Evolutionary conservation across 2,329 filamentous ascomycete genomes (phyloP).

Genomic region (Dothiorella sarmentorum): DNA sequence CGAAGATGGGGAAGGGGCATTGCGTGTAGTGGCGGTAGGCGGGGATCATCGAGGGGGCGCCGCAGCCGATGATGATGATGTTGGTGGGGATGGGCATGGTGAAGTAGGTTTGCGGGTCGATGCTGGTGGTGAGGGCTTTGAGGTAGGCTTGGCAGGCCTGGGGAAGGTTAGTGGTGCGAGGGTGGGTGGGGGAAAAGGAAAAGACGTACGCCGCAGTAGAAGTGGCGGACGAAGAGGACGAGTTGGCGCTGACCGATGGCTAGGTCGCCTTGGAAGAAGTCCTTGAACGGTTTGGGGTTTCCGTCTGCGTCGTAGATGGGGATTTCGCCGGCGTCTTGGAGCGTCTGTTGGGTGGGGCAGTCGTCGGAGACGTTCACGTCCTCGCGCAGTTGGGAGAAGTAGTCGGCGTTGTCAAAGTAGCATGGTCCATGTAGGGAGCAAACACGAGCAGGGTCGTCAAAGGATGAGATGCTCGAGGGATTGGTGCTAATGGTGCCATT

Average conservation of each 20-base stretch:
- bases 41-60: conserved; percentile 60
- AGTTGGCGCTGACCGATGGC: conserved; percentile 37
- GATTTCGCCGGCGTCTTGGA: conserved; percentile 25
- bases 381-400: conserved; percentile 33
- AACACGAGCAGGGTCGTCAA: neutral
- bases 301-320: conserved; percentile 59
- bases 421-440: conserved; percentile 6
- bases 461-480: conserved; percentile 2
- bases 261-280: conserved; percentile 54
- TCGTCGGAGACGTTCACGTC: conserved; percentile 24
- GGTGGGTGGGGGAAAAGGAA: neutral
- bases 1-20: conserved; percentile 65
- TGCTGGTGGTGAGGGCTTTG: conserved; percentile 52
- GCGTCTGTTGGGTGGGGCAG: neutral
- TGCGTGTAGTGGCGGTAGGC: conserved; percentile 57
- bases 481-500: conserved; percentile 10
- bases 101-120: conserved; percentile 38
- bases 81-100: conserved; percentile 53
- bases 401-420: conserved; percentile 29
- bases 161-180: neutral
- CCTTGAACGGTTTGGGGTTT: conserved; percentile 59
- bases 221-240: conserved; percentile 41
- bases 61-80: conserved; percentile 65
- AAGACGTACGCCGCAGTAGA: conserved; percentile 38
- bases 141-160: conserved; percentile 71